These are phyloP conservation scores for Apiotrichum laibachii DNA, from an alignment of 1,284 basidiomycete genomes.

Conservation along the genomic window DNA sequence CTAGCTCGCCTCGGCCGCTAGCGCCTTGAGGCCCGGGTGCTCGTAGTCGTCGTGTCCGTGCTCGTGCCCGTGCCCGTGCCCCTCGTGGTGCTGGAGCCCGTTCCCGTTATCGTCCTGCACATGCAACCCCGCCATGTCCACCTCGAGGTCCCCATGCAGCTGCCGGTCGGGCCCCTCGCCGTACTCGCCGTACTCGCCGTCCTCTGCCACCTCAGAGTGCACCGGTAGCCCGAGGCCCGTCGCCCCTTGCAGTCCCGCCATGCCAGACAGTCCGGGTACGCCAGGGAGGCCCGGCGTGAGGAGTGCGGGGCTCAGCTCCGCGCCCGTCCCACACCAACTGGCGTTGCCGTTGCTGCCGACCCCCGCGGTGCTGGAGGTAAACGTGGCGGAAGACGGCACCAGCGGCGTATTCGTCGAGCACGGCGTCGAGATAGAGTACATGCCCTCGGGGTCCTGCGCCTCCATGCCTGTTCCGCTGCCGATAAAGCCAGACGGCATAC, in stretches of 20 bases:
- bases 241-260: too few species aligned
- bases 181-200: too few species aligned
- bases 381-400: background rate
- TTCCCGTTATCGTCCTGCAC: too few species aligned
- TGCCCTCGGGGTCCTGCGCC: background rate
- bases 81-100: background rate
- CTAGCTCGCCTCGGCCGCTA: background rate
- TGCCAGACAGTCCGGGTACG: too few species aligned
- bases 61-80: background rate
- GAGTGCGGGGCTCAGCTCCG: background rate
- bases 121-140: too few species aligned
- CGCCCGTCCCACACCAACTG: background rate
- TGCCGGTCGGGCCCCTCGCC: too few species aligned
- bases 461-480: background rate
- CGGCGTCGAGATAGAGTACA: background rate
- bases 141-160: too few species aligned
- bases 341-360: too few species aligned
- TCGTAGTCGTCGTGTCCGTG: too few species aligned
- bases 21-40: background rate
- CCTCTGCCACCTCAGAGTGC: too few species aligned
- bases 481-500: constrained; percentile 11
- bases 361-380: too few species aligned
- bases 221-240: too few species aligned
- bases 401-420: background rate
- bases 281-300: background rate